Evolutionary conservation across 306 rosid genomes (phyloP), one percentile per base, ranked within the genome.

Genomic region (Quercus ilex): DNA sequence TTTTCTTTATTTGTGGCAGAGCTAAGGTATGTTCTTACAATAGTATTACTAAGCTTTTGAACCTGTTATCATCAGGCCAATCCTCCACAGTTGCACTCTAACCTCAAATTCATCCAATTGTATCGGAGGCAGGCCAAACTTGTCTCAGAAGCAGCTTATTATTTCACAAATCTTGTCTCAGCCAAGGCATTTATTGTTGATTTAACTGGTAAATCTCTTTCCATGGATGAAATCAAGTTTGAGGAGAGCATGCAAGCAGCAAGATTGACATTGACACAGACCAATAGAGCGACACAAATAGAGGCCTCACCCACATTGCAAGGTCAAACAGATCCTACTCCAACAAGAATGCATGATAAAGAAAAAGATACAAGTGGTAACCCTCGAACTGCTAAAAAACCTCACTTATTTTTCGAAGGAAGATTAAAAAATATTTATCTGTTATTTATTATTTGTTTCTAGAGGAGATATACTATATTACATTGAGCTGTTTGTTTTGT

Each of bases 41-140:
- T 43, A 26, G 78, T 55, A 59, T 49, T 55, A 33, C 74, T 65
- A 69, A 80, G 59, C 21, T 23, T 81, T 73, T 78, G 67, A 55
- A 14, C 69, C 12, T 80, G 41, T 64, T 56, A 25, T 69, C 75
- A 75, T 65, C 90, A 87, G 91, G 91, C 86, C 73, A 88, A 91
- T 86, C 97, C 97, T 72, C 90, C 92, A 71, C 91, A 80, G 62
- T 78, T 91, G 88, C 93, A 91, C 52, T 89, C 97, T 71, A 91
- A 91, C 85, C 93, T 91, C 78, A 88, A 68, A 73, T 91, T 85
- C 56, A 88, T 86, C 74, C 92, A 91, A 76, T 58, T 86, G 65
- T 91, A 79, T 49, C 85, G 92, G 78, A 83, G 91, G 86, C 93
- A 91, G 80, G 82, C 81, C 77, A 91, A 89, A 83, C 91, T 91